These are phyloP conservation scores for Paecilomyces formosus DNA, from an alignment of 2,329 filamentous ascomycete genomes.

Conservation along the genomic window DNA sequence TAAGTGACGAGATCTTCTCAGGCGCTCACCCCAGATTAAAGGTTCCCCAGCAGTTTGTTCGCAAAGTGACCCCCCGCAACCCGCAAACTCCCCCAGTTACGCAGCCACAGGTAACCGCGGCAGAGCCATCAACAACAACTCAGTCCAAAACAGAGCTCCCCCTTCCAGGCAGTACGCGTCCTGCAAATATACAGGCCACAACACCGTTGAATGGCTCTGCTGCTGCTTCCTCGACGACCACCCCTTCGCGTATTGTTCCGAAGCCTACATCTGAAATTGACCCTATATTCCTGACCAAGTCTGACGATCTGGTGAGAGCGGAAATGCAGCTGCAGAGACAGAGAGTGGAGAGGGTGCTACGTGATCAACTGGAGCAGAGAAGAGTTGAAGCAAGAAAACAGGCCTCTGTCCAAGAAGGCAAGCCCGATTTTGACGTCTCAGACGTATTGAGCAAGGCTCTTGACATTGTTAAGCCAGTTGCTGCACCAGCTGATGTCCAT, in stretches of 20 bases:
- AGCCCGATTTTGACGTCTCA: conserved; percentile 61
- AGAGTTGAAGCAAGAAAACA: conserved; percentile 42
- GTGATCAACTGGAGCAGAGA: conserved; percentile 67
- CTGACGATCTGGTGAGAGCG: conserved; percentile 73
- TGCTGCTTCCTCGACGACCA: conserved; percentile 9
- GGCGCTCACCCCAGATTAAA: conserved; percentile 58
- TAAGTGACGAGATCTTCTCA: conserved; percentile 73
- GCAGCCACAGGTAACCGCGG: conserved; percentile 18
- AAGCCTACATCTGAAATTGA: conserved; percentile 63
- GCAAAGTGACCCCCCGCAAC: conserved; percentile 29
- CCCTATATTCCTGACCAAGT: conserved; percentile 78
- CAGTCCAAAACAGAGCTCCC: conserved; percentile 13
- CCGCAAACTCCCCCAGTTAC: conserved; percentile 23
- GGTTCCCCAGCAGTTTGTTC: conserved; percentile 47
- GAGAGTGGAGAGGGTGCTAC: conserved; percentile 68
- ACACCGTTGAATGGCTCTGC: conserved; percentile 13
- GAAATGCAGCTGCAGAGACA: conserved; percentile 74
- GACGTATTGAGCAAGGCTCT: conserved; percentile 66
- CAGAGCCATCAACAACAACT: conserved; percentile 10
- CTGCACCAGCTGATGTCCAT: conserved; percentile 46
- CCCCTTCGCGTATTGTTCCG: conserved; percentile 30
- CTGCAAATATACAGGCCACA: conserved; percentile 12
- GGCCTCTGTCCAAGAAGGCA: conserved; percentile 44
- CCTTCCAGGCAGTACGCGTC: conserved; percentile 10
- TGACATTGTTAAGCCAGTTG: conserved; percentile 62